Conservation (phyloP, 768 basidiomycete species). For the Trametes cingulata region DNA sequence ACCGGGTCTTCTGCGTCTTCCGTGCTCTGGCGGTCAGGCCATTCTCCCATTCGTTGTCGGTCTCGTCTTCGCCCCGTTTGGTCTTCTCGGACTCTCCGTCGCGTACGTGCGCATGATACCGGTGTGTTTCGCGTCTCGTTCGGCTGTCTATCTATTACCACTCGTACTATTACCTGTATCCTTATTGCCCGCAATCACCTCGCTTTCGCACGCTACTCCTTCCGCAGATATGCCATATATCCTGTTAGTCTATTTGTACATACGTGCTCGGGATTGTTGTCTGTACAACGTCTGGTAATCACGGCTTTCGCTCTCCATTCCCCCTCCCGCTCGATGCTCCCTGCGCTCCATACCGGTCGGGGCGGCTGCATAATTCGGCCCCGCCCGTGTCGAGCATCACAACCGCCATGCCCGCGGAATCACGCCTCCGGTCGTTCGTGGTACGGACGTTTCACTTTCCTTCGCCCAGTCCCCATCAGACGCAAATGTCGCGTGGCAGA, state of each 20-base stretch:
- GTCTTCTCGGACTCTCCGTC: not conserved
- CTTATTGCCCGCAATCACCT: constrained; percentile 4
- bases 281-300: constrained; percentile 10
- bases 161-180: constrained; percentile 7
- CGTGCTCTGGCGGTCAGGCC: not conserved
- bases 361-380: too few species aligned
- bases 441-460: too few species aligned
- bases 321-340: not conserved
- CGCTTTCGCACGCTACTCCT: constrained; percentile 9
- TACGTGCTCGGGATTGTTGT: constrained; percentile 13
- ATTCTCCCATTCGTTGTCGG: not conserved
- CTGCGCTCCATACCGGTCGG: not conserved
- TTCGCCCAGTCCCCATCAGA: too few species aligned
- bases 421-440: too few species aligned
- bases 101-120: not conserved
- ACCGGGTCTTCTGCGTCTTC: not conserved
- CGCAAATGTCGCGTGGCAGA: too few species aligned
- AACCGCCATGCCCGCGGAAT: too few species aligned
- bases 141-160: not conserved
- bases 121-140: not conserved
- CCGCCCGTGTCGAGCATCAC: too few species aligned
- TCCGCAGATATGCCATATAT: not conserved
- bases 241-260: constrained; percentile 2
- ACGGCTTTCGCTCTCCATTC: not conserved
- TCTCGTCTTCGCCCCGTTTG: not conserved